Evolutionary conservation across 768 basidiomycete species (phyloP).

Genomic region (Aureoboletus auriporus): DNA sequence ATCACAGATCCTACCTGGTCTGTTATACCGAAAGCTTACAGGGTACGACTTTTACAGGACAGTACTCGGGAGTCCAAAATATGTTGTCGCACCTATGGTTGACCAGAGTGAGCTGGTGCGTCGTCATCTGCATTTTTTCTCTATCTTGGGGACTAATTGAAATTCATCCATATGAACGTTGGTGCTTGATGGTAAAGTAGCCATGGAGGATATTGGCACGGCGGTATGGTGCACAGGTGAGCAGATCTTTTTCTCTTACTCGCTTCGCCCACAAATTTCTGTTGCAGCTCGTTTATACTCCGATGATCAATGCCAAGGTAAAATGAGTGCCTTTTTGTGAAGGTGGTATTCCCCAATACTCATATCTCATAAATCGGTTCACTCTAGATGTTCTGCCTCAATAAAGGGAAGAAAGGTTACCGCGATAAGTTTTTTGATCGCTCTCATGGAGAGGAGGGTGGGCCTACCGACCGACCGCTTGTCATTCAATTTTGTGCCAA

Average conservation of each 20-base stretch:
- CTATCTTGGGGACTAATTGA: background rate
- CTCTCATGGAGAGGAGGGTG: constrained; percentile 75
- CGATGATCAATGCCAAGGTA: constrained; percentile 96
- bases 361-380: background rate
- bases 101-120: constrained; percentile 94
- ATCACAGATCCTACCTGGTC: background rate
- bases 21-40: constrained; percentile 40
- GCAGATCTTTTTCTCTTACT: background rate
- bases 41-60: constrained; percentile 85
- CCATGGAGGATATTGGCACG: constrained; percentile 87
- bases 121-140: constrained; percentile 9
- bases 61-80: constrained; percentile 81
- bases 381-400: constrained; percentile 55
- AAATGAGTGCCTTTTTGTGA: background rate
- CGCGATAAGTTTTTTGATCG: constrained; percentile 67
- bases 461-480: constrained; percentile 70
- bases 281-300: constrained; percentile 80
- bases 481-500: constrained; percentile 95
- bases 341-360: background rate
- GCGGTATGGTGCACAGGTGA: constrained; percentile 75
- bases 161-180: background rate
- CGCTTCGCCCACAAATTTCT: background rate
- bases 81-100: constrained; percentile 96
- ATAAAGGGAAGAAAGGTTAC: constrained; percentile 37
- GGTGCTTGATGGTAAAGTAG: constrained; percentile 38